Evolutionary conservation across 2,329 filamentous ascomycete genomes (phyloP).

Genomic region (Lomentospora prolificans): DNA sequence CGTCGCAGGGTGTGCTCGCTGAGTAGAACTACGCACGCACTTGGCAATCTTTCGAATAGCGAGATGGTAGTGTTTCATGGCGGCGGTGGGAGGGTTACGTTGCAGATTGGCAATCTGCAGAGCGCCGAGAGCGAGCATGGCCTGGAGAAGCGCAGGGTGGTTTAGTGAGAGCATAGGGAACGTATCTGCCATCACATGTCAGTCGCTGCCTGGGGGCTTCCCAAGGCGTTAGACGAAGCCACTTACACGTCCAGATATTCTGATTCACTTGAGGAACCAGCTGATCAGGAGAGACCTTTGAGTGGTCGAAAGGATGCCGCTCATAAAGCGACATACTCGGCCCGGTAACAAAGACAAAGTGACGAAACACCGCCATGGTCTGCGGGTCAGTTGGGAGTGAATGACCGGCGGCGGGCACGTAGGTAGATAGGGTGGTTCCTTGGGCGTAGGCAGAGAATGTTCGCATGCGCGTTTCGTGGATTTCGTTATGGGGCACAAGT

Average conservation of each 20-base stretch:
- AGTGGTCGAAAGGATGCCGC: constrained; percentile 65
- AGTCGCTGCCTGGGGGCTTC: constrained; percentile 12
- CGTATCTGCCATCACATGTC: constrained; percentile 43
- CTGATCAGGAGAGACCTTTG: constrained; percentile 44
- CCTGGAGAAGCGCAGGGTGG: constrained; percentile 79
- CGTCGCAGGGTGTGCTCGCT: constrained; percentile 67
- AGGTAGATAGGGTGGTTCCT: constrained; percentile 49
- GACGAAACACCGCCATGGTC: constrained; percentile 75
- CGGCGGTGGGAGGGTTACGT: constrained; percentile 62
- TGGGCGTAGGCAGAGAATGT: constrained; percentile 39
- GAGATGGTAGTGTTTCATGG: constrained; percentile 85
- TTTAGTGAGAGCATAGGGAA: constrained; percentile 76
- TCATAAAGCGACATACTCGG: constrained; percentile 83
- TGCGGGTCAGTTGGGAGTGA: constrained; percentile 72
- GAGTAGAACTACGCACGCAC: constrained; percentile 59
- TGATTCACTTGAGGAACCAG: constrained; percentile 54
- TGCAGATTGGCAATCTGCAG: constrained; percentile 82
- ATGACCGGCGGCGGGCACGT: constrained; percentile 53
- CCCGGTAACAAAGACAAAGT: constrained; percentile 84
- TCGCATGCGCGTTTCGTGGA: constrained; percentile 29
- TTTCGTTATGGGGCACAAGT: constrained; percentile 1
- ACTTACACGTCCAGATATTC: constrained; percentile 54
- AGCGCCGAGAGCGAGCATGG: constrained; percentile 78
- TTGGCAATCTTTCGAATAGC: constrained; percentile 69
- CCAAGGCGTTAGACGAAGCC: not conserved